Evolutionary conservation across 495 filamentous ascomycete genomes (phyloP).

Genomic region (Echria macrotheca): DNA sequence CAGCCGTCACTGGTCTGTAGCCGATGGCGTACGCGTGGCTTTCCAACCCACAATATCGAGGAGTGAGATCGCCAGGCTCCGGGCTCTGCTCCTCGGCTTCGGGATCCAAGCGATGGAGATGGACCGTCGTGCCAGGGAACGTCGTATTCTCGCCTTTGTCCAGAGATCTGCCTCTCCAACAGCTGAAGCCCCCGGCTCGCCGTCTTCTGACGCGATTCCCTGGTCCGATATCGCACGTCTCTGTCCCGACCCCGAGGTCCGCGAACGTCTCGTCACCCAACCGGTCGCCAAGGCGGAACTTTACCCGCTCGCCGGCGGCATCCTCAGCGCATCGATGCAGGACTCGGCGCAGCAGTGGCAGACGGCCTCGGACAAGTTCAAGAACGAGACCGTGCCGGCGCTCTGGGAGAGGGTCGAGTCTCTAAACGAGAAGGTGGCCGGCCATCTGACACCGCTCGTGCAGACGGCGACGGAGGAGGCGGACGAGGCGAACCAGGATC

Average conservation of each 20-base stretch:
- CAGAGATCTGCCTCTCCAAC: not conserved
- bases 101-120: slow-evolving; percentile 84
- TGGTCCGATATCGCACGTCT: slow-evolving; percentile 34
- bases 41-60: slow-evolving; percentile 41
- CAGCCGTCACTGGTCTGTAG: slow-evolving; percentile 64
- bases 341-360: slow-evolving; percentile 50
- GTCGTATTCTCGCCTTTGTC: slow-evolving; percentile 20
- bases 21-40: slow-evolving; percentile 44
- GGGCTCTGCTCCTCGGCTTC: slow-evolving; percentile 69
- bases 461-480: slow-evolving; percentile 66
- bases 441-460: slow-evolving; percentile 50
- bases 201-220: not conserved
- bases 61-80: slow-evolving; percentile 67
- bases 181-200: not conserved
- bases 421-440: slow-evolving; percentile 30
- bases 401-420: slow-evolving; percentile 34
- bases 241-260: slow-evolving; percentile 18
- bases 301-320: slow-evolving; percentile 62
- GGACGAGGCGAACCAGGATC: slow-evolving; percentile 64
- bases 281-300: slow-evolving; percentile 55
- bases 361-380: slow-evolving; percentile 41
- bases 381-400: slow-evolving; percentile 22
- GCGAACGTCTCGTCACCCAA: slow-evolving; percentile 29
- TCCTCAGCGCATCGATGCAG: slow-evolving; percentile 54
- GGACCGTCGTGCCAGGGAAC: slow-evolving; percentile 53